Conservation (phyloP, 225 moss, liverwort and hornwort species). For the Climacium dendroides region DNA sequence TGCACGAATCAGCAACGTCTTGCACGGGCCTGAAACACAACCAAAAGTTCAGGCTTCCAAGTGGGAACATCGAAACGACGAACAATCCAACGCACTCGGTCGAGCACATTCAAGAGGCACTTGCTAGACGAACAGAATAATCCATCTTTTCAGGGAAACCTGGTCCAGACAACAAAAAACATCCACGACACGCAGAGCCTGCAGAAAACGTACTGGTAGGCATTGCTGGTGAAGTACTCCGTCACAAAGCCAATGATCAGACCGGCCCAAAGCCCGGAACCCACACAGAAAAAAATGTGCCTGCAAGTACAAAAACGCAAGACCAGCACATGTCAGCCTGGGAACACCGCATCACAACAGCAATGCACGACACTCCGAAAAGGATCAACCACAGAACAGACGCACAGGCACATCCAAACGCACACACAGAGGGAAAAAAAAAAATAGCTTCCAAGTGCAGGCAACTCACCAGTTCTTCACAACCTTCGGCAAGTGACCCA, state of each 20-base stretch:
- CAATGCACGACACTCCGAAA: too few relatives aligned
- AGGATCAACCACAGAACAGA: fast-evolving
- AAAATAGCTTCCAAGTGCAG: too few relatives aligned
- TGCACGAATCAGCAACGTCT: slow-evolving; percentile 57
- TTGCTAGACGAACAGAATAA: too few relatives aligned
- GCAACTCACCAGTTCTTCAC: slow-evolving; percentile 65
- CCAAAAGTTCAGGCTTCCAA: fast-evolving
- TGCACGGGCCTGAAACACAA: slow-evolving; percentile 33
- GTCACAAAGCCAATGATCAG: slow-evolving; percentile 60
- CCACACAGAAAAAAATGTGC: slow-evolving; percentile 56
- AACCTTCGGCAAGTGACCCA: slow-evolving; percentile 41
- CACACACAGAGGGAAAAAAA: too few relatives aligned
- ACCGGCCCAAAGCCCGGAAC: slow-evolving; percentile 48
- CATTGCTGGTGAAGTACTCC: slow-evolving; percentile 68
- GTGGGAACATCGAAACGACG: fast-evolving
- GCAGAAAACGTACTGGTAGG: slow-evolving; percentile 41
- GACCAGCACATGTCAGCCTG: not conserved
- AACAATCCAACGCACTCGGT: too few relatives aligned
- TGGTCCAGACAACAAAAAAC: too few relatives aligned
- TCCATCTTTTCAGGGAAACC: too few relatives aligned
- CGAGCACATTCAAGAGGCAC: too few relatives aligned
- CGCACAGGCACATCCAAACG: not conserved
- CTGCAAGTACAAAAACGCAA: not conserved
- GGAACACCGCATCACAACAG: not conserved
- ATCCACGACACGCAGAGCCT: too few relatives aligned